phyloP scores from a whole-genome alignment of 768 basidiomycete genomes.

The Inosperma sp. region DNA sequence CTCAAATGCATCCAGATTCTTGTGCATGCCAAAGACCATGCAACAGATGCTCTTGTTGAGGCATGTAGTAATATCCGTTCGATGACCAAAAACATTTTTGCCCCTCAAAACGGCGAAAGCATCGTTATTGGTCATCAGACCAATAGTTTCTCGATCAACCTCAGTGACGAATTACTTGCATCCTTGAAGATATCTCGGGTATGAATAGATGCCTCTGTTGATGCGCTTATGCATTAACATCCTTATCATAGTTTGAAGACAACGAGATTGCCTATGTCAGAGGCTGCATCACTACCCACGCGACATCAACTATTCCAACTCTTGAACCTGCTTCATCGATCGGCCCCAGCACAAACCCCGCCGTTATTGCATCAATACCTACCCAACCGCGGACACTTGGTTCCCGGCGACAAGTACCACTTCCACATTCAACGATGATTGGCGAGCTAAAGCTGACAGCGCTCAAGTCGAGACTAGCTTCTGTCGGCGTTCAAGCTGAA shows the following conservation, averaged over 20 bases:
- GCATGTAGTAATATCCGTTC: constrained; percentile 79
- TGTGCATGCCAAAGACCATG: constrained; percentile 67
- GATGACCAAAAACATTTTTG: constrained; percentile 90
- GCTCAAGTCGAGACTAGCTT: constrained; percentile 74
- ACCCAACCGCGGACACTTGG: constrained; percentile 46
- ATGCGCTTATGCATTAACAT: constrained; percentile 7
- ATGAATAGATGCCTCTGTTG: constrained; percentile 27
- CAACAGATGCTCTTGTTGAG: constrained; percentile 70
- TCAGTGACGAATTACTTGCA: constrained; percentile 82
- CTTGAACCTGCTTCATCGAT: constrained; percentile 62
- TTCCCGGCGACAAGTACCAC: constrained; percentile 56
- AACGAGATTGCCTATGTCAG: constrained; percentile 93
- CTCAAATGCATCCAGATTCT: constrained; percentile 58
- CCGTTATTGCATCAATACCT: constrained; percentile 21
- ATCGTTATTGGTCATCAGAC: constrained; percentile 95
- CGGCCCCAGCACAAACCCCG: constrained; percentile 19
- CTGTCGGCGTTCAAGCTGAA: constrained; percentile 81
- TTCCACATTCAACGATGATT: constrained; percentile 93
- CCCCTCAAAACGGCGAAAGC: constrained; percentile 69
- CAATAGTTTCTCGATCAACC: constrained; percentile 88
- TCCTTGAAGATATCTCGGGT: constrained; percentile 85
- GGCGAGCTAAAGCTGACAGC: constrained; percentile 92
- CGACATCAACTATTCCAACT: constrained; percentile 83
- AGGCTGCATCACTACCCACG: constrained; percentile 80
- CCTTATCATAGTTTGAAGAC: constrained; percentile 76